Conservation (phyloP, 371 early-diverging fungal species). For the Mucor velutinosus region DNA sequence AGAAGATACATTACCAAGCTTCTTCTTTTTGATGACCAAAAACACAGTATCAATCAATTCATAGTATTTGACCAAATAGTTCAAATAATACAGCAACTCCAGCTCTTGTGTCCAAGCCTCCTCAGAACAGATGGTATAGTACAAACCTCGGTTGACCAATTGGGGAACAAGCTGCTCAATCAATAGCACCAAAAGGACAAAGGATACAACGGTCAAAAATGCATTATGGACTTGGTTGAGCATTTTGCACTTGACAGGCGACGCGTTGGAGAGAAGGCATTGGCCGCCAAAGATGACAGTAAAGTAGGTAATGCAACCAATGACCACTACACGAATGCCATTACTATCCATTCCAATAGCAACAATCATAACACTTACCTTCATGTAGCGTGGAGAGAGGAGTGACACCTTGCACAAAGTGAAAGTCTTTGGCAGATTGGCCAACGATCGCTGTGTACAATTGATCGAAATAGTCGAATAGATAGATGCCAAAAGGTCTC, state of each 20-base stretch:
- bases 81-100: slow-evolving; percentile 68
- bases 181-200: slow-evolving; percentile 60
- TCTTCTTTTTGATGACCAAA: slow-evolving; percentile 68
- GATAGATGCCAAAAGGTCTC: slow-evolving; percentile 53
- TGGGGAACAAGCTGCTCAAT: slow-evolving; percentile 71
- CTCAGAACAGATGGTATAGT: slow-evolving; percentile 61
- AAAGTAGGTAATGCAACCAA: slow-evolving; percentile 57
- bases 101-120: slow-evolving; percentile 58
- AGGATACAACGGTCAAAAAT: slow-evolving; percentile 64
- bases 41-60: slow-evolving; percentile 76
- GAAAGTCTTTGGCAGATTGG: slow-evolving; percentile 43
- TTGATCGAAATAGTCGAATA: slow-evolving; percentile 45
- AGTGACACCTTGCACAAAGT: slow-evolving; percentile 60
- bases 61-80: slow-evolving; percentile 72
- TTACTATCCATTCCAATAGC: no score
- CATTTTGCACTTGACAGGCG: slow-evolving; percentile 60
- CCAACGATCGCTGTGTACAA: slow-evolving; percentile 46
- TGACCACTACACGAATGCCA: slow-evolving; percentile 36
- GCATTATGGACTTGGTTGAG: slow-evolving; percentile 75
- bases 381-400: slow-evolving; percentile 59
- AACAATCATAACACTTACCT: slow-evolving; percentile 17
- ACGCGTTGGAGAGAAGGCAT: slow-evolving; percentile 51
- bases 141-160: slow-evolving; percentile 61
- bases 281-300: slow-evolving; percentile 70
- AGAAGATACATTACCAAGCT: slow-evolving; percentile 30